Base-by-base conservation (phyloP, 495 filamentous ascomycete species). In the Aspergillus funiculosus region DNA sequence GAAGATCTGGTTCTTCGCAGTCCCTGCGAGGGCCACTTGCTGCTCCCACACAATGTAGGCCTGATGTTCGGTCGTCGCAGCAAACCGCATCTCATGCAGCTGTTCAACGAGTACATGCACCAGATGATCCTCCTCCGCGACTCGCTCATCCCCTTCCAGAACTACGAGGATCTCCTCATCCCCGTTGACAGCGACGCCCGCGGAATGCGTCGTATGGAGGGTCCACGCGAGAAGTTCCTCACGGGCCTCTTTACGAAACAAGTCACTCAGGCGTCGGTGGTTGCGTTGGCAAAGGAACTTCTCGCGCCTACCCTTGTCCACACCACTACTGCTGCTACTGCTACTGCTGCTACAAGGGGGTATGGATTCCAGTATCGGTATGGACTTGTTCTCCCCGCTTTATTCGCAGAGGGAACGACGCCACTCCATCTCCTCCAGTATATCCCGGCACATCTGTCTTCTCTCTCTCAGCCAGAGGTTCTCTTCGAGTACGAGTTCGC, bases 21-120 rank as follows among this genome's bases (percentile, higher is more conserved):
- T 31, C 54, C 51, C 5, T 66, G 64, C 36, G 64, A 68, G 13
- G 59, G 57, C 17, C 62, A 68, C 41, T 43, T 66, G 8, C 53
- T 54, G 15, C 53, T 26, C 15, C 58, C 51, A 8, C 10, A 10
- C 7, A 59, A 57, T n/a, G 60, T 56, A 2, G 41, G 46, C 20
- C 50, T 68, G 0, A 48, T 68, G 52, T 57, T 59, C 21, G 61
- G 62, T n/a, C 39, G 42, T 11, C 51, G 62, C 21, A 57, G 50
- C 40, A 18, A 47, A 13, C 41, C 49, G 1, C 54, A 57, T 17
- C 50, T 64, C 11, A 66, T 68, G 60, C 63, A 66, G 21, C 39
- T 65, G 1, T 59, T 52, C 45, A 65, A 65, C 42, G 62, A 65
- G 35, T 67, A 60, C 24, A 56, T 63, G 52, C 62, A 65, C 44